These are phyloP conservation scores for Curvularia verruculosa DNA, from an alignment of 2,329 filamentous ascomycete genomes.

Conservation along the genomic window DNA sequence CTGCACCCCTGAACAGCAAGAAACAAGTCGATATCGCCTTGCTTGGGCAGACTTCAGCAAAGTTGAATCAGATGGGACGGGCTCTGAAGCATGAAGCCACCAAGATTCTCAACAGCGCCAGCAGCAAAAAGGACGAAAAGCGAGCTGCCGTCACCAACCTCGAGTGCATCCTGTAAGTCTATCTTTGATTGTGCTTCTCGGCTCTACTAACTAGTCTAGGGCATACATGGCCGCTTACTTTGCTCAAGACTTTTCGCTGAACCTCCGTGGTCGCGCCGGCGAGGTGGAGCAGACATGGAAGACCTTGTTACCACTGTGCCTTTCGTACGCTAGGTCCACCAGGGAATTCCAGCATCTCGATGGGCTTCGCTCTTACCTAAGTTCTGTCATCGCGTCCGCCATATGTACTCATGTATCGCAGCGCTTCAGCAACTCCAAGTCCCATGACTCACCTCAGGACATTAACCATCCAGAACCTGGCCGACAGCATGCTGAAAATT, in stretches of 20 bases:
- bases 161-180: slow-evolving; percentile 53
- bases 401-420: slow-evolving; percentile 45
- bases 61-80: slow-evolving; percentile 51
- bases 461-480: slow-evolving; percentile 28
- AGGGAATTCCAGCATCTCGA: slow-evolving; percentile 47
- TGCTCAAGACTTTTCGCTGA: slow-evolving; percentile 39
- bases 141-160: slow-evolving; percentile 51
- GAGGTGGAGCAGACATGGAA: slow-evolving; percentile 48
- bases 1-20: slow-evolving; percentile 39
- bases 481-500: slow-evolving; percentile 36
- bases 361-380: slow-evolving; percentile 51
- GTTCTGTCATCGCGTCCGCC: slow-evolving; percentile 48
- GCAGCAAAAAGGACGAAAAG: slow-evolving; percentile 43
- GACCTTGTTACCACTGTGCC: slow-evolving; percentile 45
- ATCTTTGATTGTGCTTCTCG: not conserved
- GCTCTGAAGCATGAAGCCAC: slow-evolving; percentile 55
- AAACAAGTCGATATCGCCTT: slow-evolving; percentile 44
- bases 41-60: slow-evolving; percentile 49
- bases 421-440: slow-evolving; percentile 26
- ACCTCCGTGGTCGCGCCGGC: slow-evolving; percentile 37
- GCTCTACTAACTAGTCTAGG: slow-evolving; percentile 31
- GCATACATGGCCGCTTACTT: slow-evolving; percentile 50
- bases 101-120: slow-evolving; percentile 40
- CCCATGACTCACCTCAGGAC: slow-evolving; percentile 41
- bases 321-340: slow-evolving; percentile 41